These are phyloP conservation scores for Hanseniaspora meyeri DNA, from an alignment of 805 yeast species.

Conservation along the genomic window DNA sequence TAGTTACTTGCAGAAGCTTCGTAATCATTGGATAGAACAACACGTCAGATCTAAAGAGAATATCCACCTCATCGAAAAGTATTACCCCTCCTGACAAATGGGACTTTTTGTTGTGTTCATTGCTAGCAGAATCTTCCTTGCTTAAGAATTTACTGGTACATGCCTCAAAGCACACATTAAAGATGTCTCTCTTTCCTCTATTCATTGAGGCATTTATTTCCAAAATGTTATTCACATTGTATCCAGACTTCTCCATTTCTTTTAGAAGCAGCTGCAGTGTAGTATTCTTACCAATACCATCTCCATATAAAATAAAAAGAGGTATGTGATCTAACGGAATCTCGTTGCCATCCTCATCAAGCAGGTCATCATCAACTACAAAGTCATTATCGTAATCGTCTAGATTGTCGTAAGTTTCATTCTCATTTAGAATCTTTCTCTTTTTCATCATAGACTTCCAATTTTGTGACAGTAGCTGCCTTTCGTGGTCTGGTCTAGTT, in stretches of 20 bases:
- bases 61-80: conserved; percentile 75
- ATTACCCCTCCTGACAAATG: conserved; percentile 51
- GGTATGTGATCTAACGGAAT: conserved; percentile 39
- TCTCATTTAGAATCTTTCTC: conserved; percentile 17
- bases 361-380: conserved; percentile 16
- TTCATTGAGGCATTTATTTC: conserved; percentile 69
- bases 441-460: conserved; percentile 6
- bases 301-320: conserved; percentile 53
- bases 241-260: conserved; percentile 29
- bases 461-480: conserved; percentile 16
- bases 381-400: conserved; percentile 18
- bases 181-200: conserved; percentile 60
- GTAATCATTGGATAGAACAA: conserved; percentile 68
- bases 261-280: conserved; percentile 55
- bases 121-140: conserved; percentile 16
- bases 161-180: conserved; percentile 55
- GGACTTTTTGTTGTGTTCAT: conserved; percentile 3
- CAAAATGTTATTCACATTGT: conserved; percentile 34
- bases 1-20: conserved; percentile 45
- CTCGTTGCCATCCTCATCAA: conserved; percentile 3
- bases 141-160: conserved; percentile 68
- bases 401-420: conserved; percentile 28
- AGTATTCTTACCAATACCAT: conserved; percentile 70
- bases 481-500: conserved; percentile 22
- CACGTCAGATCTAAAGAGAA: conserved; percentile 62